Base-by-base conservation (phyloP, 805 yeast genomes). In the Scheffersomyces lignosus region DNA sequence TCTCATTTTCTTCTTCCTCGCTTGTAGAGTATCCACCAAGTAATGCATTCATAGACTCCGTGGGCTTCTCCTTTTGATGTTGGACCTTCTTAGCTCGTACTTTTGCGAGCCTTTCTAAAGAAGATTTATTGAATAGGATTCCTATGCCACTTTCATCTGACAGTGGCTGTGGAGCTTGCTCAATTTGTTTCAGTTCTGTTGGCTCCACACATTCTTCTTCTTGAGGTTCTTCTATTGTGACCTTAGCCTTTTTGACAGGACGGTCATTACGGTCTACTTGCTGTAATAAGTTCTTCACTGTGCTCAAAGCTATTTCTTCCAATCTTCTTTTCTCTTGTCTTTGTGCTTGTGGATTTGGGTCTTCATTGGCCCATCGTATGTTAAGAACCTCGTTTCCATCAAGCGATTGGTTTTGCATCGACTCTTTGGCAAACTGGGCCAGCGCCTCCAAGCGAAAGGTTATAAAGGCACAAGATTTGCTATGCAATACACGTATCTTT, bases 341-440 rank as follows among this genome's bases (percentile, higher is more conserved):
- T 43, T 69, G 75, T 3, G 87, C 81, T 3, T 60, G 61, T 0
- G 93, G 93, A 51, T 83, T 83, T 2, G 96, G 95, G 57, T 88
- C 96, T 29, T 85, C 91, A 42, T 78, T 79, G 0, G 97, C 96
- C 98, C 98, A 90, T 45, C 87, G 73, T 1, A 90, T 77, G 41
- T 71, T 75, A 29, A 90, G 60, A 0, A 81, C 74, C 44, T 85
- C 96, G 39, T 76, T 73, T 5, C 45, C 56, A 16, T 48, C 56
- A 5, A 90, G 56, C 6, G 85, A 73, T 57, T 91, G 98, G 29
- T 82, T 81, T 27, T 83, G 77, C 96, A 91, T 87, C 1, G 96
- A 96, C 58, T 91, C 98, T 51, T 87, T 87, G 0, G 96, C 96
- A 69, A 91, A 93, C 58, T 91, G 97, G 0, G 97, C 97, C 53